Conservation (phyloP, 176 grass and related monocot species). For the Echinochloa phyllopogon region DNA sequence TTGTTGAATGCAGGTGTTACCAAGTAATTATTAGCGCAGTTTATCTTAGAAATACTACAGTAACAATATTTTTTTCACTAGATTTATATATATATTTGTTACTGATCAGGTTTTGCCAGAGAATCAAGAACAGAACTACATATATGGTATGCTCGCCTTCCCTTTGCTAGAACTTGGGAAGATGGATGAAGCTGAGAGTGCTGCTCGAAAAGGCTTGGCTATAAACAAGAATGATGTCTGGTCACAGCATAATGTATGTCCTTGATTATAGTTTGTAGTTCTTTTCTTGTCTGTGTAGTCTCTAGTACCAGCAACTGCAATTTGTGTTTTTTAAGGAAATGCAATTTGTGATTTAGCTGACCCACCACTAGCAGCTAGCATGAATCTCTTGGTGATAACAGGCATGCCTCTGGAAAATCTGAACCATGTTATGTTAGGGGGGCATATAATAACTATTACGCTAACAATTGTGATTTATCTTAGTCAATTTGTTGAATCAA, state of each 20-base stretch:
- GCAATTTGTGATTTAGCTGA: background rate
- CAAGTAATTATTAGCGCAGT: background rate
- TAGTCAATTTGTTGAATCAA: background rate
- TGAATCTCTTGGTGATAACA: background rate
- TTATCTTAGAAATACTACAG: background rate
- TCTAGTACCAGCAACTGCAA: background rate
- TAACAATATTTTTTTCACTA: background rate
- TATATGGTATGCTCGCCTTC: slow-evolving; percentile 82
- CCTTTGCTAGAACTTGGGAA: slow-evolving; percentile 71
- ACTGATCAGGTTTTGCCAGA: slow-evolving; percentile 61
- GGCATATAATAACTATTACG: background rate
- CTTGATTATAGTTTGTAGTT: background rate
- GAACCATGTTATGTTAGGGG: background rate
- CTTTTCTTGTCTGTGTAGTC: background rate
- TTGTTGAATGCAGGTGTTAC: background rate
- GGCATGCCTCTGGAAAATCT: background rate
- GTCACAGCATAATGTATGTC: slow-evolving; percentile 77
- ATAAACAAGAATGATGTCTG: slow-evolving; percentile 73
- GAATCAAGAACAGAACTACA: slow-evolving; percentile 65
- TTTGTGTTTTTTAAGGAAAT: background rate
- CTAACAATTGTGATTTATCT: background rate
- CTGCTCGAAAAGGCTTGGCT: slow-evolving; percentile 70
- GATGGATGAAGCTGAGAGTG: slow-evolving; percentile 67
- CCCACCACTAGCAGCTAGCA: background rate
- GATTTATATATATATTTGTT: background rate